Percentiles rank a stretch among this genome's conserved stretches.
Evolutionary conservation across 306 rosid species (phyloP).

Genomic region (Gleditsia sinensis): DNA sequence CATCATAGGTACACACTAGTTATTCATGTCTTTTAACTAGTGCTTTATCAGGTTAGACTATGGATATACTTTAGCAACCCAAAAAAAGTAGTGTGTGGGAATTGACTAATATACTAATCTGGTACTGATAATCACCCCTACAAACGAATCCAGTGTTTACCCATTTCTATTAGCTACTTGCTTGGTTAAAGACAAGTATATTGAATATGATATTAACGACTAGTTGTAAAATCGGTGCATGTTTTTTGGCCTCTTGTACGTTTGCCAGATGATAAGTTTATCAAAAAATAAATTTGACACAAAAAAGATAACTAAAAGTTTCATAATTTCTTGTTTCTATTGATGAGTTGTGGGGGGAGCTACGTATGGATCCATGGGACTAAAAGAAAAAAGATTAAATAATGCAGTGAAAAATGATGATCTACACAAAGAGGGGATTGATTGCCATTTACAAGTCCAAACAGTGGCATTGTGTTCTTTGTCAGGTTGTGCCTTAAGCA

Average conservation of each 20-base stretch:
- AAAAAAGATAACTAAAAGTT: not conserved
- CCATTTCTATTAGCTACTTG: not conserved
- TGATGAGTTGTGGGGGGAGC: not conserved
- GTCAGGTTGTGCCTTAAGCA: conserved; percentile 5
- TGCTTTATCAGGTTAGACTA: not conserved
- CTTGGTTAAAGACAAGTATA: not conserved
- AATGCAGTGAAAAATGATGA: conserved; percentile 28
- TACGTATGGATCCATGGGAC: not conserved
- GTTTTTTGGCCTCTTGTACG: conserved; percentile 15
- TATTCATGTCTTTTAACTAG: too few relatives aligned
- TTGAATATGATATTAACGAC: not conserved
- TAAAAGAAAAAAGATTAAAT: not conserved
- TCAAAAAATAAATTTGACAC: not conserved
- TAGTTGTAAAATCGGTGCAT: not conserved
- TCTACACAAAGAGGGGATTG: conserved; percentile 22
- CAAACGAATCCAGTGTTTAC: not conserved
- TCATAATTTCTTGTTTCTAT: not conserved
- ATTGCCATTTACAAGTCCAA: conserved; percentile 23
- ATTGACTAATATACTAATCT: not conserved
- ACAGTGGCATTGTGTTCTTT: conserved; percentile 12
- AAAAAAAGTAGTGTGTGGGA: too few relatives aligned
- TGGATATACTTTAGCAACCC: too few relatives aligned
- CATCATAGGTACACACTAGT: not conserved
- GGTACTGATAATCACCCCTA: not conserved
- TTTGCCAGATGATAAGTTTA: not conserved